Percentiles rank a stretch among this genome's conserved stretches.
Evolutionary conservation across 202 grass and related monocot species (phyloP).

Genomic region (Schoenoplectus tabernaemontani): DNA sequence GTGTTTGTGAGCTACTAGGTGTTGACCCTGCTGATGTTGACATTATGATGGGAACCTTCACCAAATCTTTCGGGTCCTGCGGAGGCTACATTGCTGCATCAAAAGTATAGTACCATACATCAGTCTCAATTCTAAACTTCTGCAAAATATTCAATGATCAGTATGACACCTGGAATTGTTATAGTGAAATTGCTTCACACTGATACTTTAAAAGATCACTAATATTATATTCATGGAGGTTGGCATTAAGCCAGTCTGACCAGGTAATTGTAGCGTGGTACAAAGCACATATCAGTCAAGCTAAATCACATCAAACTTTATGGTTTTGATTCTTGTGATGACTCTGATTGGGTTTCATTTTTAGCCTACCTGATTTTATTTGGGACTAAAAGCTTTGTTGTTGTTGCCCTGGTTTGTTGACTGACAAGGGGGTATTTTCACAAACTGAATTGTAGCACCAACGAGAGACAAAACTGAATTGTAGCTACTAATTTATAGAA

Average conservation of each 20-base stretch:
- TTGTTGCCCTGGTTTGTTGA: background rate
- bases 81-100: conserved; percentile 88
- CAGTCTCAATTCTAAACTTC: background rate
- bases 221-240: background rate
- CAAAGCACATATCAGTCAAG: background rate
- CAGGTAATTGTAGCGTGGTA: background rate
- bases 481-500: too few species aligned
- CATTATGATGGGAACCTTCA: conserved; percentile 98
- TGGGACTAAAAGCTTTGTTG: too few species aligned
- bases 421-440: background rate
- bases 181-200: background rate
- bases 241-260: background rate
- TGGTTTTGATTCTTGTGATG: too few species aligned
- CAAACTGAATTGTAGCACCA: too few species aligned
- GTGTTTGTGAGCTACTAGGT: conserved; percentile 73
- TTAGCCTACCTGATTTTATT: too few species aligned
- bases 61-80: conserved; percentile 82
- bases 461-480: too few species aligned
- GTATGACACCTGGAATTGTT: background rate
- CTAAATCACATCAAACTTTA: background rate
- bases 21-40: conserved; percentile 79
- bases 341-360: too few species aligned
- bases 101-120: conserved; percentile 36
- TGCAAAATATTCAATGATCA: background rate
- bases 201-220: background rate